A percentile compares a stretch with the other conserved stretches of the same genome.
Conservation (phyloP, 176 grass and related monocot genomes). For the Raddia distichophylla region DNA sequence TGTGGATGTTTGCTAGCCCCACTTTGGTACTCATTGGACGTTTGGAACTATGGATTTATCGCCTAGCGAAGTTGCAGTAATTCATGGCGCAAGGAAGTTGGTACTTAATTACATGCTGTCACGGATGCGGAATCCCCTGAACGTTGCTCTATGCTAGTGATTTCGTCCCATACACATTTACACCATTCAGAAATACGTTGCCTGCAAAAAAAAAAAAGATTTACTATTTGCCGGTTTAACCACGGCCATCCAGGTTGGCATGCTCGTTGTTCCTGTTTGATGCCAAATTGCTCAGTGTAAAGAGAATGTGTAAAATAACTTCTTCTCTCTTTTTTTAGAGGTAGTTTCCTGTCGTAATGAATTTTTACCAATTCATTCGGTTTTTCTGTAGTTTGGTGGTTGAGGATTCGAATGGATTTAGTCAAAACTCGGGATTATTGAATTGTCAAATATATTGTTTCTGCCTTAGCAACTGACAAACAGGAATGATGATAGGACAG, state of each 20-base stretch:
- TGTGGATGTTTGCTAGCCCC: slow-evolving; percentile 5
- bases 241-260: not conserved
- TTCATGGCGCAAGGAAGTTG: not conserved
- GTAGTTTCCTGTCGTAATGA: not conserved
- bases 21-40: not conserved
- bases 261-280: slow-evolving; percentile 9
- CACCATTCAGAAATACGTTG: not conserved
- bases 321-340: not conserved
- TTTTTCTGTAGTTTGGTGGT: not conserved
- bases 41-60: not conserved
- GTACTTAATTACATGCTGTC: no score
- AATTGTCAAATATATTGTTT: no score
- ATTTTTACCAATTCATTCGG: not conserved
- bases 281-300: no score
- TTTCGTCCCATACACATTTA: not conserved
- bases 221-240: not conserved
- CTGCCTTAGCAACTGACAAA: not conserved
- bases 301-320: no score
- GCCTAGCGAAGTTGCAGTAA: not conserved
- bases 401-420: not conserved
- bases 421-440: not conserved
- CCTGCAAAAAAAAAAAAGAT: not conserved
- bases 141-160: not conserved
- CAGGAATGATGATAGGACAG: not conserved
- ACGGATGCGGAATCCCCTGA: not conserved